Evolutionary conservation across 2,329 filamentous ascomycete genomes (phyloP), one percentile per base, ranked within the genome.

Genomic region (Coniochaeta sp.): DNA sequence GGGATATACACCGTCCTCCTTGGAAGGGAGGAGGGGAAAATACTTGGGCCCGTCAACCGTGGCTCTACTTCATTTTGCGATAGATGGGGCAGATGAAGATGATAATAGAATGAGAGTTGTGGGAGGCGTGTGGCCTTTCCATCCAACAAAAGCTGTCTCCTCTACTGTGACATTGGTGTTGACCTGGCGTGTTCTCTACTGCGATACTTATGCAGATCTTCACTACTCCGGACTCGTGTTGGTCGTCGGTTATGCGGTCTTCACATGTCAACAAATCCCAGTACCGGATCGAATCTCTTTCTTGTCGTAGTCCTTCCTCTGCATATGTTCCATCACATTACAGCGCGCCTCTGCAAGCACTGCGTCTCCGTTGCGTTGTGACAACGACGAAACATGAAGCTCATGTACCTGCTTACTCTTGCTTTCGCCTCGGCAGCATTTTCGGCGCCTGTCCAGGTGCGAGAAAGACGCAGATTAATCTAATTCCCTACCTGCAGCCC

Each of bases 11-110:
- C 33, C 9, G 10, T 38, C 22, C 33, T 46, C 16, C 14, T 30
- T 12, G 24, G 27, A 14, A 46, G 27, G 27, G n/a, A 12, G 16
- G 24, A 27, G 5, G 42, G 26, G 22, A 13, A 30, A 16, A 46
- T 22, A 46, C n/a, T n/a, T n/a, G 22, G 42, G 42, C 24, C 42
- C 42, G 42, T 46, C 42, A 46, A 46, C 42, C 42, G 42, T 46
- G 42, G 42, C 42, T 16, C 42, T 9, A n/a, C 30, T 32, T 32
- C 9, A 32, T 46, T 22, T 16, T 38, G 5, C 13, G 33, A 38
- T 38, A 38, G 33, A 38, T 38, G 33, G n/a, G n/a, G 33, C 33
- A 38, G 33, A 38, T 38, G 33, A 18, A n/a, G n/a, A n/a, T n/a
- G 6, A 38, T 38, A 38, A 38, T 38, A 20, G 33, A 38, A 22